Base-by-base conservation (phyloP, 345 rosid genomes). In the Linum usitatissimum region DNA sequence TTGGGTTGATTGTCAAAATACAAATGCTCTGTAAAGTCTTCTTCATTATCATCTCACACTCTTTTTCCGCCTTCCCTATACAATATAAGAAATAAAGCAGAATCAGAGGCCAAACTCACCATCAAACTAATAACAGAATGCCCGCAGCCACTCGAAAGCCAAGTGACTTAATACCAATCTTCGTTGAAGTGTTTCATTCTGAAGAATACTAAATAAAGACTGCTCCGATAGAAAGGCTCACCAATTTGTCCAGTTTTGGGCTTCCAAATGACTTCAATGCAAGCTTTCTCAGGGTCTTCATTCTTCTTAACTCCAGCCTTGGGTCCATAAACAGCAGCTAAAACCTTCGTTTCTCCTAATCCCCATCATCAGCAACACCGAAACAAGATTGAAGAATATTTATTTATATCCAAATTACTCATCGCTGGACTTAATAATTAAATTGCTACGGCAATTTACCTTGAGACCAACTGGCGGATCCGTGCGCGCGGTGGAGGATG, bases 381-480 rank as follows among this genome's bases (percentile, higher is more conserved):
- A 49, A 30, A 7, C 15, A 8, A 14, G 55, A 19, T 2, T 7
- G 14, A 7, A 13, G 5, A 30, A 36, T 51, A 23, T 1, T 60
- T 53, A 15, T 1, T 60, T 54, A 15, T 20, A 69, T 17, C 31
- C 17, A 10, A 4, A 45, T 59, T 6, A 31, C 19, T 45, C 8
- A 53, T 2, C 51, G 61, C 15, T 6, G 53, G 15, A 56, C 34
- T 38, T 9, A 51, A 59, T 20, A 40, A 60, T 39, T 20, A 17
- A 9, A 55, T 12, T 4, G 19, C 20, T 31, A 3, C 13, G 34
- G 7, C 9, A 36, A 31, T 20, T n/a, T 53, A 90, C 99, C 99
- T 82, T 90, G 97, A 34, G 85, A 78, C 97, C 97, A 93, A 70
- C 88, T 86, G 23, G 97, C 96, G 20, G 99, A 93, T 61, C 99